Evolutionary conservation across 208 protist species (phyloP), one percentile per base, ranked within the genome.

Genomic region (Crithidia thermophila): DNA sequence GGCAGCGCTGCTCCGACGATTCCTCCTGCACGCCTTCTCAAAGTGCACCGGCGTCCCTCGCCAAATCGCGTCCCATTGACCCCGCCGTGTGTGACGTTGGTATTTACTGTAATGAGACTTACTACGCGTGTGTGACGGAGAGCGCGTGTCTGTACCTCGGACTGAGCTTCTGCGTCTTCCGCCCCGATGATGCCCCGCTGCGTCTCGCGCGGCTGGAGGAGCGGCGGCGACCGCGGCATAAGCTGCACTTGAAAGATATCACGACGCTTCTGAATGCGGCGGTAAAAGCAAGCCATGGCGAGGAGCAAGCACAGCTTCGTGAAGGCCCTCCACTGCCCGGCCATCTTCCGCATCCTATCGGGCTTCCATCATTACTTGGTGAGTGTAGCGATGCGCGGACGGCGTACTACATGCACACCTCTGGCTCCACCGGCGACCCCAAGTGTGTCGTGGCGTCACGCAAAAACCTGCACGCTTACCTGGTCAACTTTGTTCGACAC

Each of bases 391-490:
- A 79, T 31, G n/a, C 16, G 7, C 31, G 14, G 7, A 57, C 83
- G 0, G 84, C 84, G 16, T 90, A 90, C 72, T 81, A 77, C 55
- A 79, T 90, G 36, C 76, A 80, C 69, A 84, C 84, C 5, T 90
- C 84, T 23, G 84, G 84, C 16, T 87, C 84, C 10, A 87, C 84
- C 14, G 81, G 84, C 4, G 57, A 67, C 13, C 84, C 84, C 3
- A 90, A 90, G 57, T 78, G 78, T 33, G 76, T 90, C 10, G 55
- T 80, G 18, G 78, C 56, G 2, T 72, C 77, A 5, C 67, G 84
- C 9, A 49, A 31, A 0, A 90, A 90, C 53, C 43, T 90, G 31
- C 27, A 43, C 39, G 69, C 81, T 2, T 90, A 90, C 55, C 43
- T 77, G 63, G 40, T 36, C 39, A 34, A 27, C 33, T 90, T 90